Conservation (phyloP, 2,329 filamentous ascomycete species). For the Neofusicoccum laricinum region DNA sequence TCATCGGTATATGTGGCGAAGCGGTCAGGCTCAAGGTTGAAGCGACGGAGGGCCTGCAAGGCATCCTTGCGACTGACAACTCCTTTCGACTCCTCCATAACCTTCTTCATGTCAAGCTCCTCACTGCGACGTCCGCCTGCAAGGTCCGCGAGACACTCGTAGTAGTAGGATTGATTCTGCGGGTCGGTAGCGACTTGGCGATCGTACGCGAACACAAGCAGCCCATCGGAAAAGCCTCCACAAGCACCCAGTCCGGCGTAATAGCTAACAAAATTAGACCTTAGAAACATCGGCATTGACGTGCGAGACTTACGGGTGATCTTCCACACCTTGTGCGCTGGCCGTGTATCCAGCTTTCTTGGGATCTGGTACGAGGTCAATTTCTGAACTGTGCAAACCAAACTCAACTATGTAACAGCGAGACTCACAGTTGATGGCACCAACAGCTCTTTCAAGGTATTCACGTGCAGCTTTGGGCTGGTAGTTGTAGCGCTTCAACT, state of each 20-base stretch:
- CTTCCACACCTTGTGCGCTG: conserved; percentile 30
- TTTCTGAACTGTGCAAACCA: too few species aligned
- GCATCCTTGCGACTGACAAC: conserved; percentile 57
- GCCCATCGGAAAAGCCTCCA: conserved; percentile 59
- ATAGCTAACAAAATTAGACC: conserved; percentile 30
- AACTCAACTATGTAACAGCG: neutral
- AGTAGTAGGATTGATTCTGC: conserved; percentile 56
- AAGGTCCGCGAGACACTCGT: conserved; percentile 63
- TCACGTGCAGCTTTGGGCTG: conserved; percentile 35
- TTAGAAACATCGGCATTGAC: neutral
- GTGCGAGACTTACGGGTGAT: conserved; percentile 29
- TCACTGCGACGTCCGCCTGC: conserved; percentile 55
- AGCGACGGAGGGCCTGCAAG: conserved; percentile 55
- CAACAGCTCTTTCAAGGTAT: conserved; percentile 38
- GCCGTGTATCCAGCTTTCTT: neutral
- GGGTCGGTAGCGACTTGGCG: conserved; percentile 58
- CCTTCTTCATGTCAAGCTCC: conserved; percentile 56
- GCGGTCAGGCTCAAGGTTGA: conserved; percentile 50
- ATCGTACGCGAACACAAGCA: conserved; percentile 62
- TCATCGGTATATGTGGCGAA: conserved; percentile 53
- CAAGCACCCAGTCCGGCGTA: conserved; percentile 63
- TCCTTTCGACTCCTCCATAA: conserved; percentile 57
- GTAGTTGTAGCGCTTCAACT: conserved; percentile 29
- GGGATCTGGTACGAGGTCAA: neutral
- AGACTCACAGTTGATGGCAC: conserved; percentile 35